Conservation (phyloP, 2,329 filamentous ascomycete species). For the Helotiales sp. region DNA sequence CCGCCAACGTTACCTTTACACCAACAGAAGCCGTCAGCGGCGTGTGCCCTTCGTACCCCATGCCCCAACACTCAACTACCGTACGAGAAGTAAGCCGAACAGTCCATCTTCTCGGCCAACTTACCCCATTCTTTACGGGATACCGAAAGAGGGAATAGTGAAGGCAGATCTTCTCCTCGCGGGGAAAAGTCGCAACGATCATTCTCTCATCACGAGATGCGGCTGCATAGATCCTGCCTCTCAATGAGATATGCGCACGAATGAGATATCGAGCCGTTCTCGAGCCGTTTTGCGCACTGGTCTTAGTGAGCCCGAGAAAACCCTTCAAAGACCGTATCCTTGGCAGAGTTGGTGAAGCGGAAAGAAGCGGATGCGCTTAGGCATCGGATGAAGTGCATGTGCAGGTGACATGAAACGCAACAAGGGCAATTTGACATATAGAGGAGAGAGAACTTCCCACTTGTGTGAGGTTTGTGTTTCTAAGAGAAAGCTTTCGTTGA, state of each 20-base stretch:
- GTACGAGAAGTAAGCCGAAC: neutral
- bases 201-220: neutral
- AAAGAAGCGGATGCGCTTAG: too few species aligned
- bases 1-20: too few species aligned
- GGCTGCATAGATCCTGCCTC: neutral
- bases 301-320: neutral
- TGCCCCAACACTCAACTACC: neutral
- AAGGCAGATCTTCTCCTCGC: neutral
- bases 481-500: too few species aligned
- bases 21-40: too few species aligned
- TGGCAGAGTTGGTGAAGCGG: neutral
- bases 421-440: too few species aligned
- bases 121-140: neutral
- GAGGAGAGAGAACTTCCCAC: too few species aligned
- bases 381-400: too few species aligned
- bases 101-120: neutral
- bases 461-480: too few species aligned
- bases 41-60: neutral
- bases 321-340: neutral
- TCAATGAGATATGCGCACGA: neutral
- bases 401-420: too few species aligned
- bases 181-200: neutral
- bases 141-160: neutral
- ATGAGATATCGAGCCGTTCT: neutral
- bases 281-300: neutral